Evolutionary conservation across 257 asterid genomes (phyloP), one percentile per base, ranked within the genome.

Genomic region (Eustoma russellianum): DNA sequence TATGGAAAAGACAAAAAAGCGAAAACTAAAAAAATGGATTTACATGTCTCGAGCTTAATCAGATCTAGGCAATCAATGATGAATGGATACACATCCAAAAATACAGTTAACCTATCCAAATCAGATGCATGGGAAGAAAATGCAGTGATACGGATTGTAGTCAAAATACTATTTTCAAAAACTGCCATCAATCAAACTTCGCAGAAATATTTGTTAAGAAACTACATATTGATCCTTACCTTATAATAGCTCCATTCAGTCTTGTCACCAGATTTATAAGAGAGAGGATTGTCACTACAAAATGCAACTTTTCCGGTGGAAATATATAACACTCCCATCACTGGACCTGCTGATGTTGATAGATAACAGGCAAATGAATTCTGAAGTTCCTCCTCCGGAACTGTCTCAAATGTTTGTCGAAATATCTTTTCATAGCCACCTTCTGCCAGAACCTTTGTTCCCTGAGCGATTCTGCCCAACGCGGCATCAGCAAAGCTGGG

Each of bases 261-360:
- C 79, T 76, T 80, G 70, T 80, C 95, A 19, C 69, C 61, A 16
- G 65, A 76, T 78, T 79, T 85, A 75, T 84, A 82, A 33, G 94
- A 81, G 54, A 91, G 83, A 62, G 98, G 95, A 68, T 57, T 81
- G 66, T 87, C 97, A 48, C 98, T 87, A 64, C 93, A 82, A 64
- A 87, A 91, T 55, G 98, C 98, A 19, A 91, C 66, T 70, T 91
- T 91, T 45, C 76, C 94, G 40, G 88, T 72, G 40, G 98, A 91
- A 46, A 84, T 53, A 52, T 91, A 91, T 16, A 91, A 61, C 60
- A 83, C 62, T 54, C 98, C 98, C 66, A 78, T 80, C 18, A 91
- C 89, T 43, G 98, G 98, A 53, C 98, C 98, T 12, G 89, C 87
- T 50, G 98, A 86, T 49, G 98, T 90, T 51, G 96, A 91, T 64